Percentiles rank a stretch among this genome's conserved stretches.
Conservation (phyloP, 768 basidiomycete species). For the Sutorius australiensis region DNA sequence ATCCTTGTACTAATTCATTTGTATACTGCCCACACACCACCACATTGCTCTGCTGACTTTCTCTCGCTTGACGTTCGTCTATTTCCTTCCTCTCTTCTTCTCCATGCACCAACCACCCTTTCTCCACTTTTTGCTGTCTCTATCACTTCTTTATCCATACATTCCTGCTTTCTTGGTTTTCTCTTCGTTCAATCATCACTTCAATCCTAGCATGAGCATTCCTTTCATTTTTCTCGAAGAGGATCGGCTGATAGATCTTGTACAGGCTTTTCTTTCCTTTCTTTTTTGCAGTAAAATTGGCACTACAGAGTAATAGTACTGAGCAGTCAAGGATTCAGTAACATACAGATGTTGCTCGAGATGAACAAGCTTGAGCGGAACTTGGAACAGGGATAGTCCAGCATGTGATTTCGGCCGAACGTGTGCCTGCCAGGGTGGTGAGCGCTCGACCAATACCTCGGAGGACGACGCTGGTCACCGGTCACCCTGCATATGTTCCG, state of each 20-base stretch:
- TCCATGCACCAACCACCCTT: not conserved
- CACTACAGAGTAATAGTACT: not conserved
- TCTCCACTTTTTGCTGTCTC: not conserved
- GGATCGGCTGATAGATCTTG: not conserved
- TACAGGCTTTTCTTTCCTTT: not conserved
- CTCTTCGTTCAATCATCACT: not conserved
- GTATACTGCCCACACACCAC: conserved; percentile 1
- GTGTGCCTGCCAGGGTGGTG: no score
- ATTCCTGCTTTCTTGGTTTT: not conserved
- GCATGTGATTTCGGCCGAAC: no score
- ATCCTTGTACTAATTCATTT: conserved; percentile 12
- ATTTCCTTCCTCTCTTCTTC: no score
- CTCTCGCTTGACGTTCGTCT: not conserved
- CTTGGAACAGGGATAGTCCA: no score
- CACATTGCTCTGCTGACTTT: not conserved
- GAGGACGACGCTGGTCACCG: no score
- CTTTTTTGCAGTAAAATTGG: not conserved
- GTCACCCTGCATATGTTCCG: not conserved
- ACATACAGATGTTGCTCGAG: not conserved
- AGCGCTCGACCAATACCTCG: no score
- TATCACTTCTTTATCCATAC: not conserved
- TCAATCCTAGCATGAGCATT: not conserved
- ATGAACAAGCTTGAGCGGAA: not conserved
- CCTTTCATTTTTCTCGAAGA: not conserved
- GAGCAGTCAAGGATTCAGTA: not conserved